Evolutionary conservation across 1,284 basidiomycete species (phyloP).

Genomic region (Hymenochaete sp.): DNA sequence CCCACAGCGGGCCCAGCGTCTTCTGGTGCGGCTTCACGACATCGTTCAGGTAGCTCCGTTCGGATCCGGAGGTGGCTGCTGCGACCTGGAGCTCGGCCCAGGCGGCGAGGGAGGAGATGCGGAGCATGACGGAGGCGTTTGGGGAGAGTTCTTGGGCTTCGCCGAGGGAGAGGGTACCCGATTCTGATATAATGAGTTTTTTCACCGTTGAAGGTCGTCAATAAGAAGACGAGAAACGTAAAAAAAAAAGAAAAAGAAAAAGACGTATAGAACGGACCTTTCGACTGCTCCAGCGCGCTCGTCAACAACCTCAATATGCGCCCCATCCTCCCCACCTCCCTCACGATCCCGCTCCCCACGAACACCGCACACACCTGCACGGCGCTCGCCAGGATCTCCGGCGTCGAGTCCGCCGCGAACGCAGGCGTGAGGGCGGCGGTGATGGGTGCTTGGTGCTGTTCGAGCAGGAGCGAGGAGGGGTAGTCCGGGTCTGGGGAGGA

Average conservation of each 20-base stretch:
- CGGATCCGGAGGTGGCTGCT: no score
- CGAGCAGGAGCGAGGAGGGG: conserved; percentile 83
- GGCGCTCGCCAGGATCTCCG: conserved; percentile 89
- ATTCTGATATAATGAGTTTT: conserved; percentile 42
- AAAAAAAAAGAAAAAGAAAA: no score
- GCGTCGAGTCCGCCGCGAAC: conserved; percentile 90
- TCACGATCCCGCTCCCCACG: conserved; percentile 92
- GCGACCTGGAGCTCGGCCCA: conserved; percentile 94
- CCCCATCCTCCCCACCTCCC: conserved; percentile 86
- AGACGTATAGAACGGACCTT: conserved; percentile 41
- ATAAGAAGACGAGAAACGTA: not conserved
- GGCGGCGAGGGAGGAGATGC: conserved; percentile 87
- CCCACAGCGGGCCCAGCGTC: conserved; percentile 79
- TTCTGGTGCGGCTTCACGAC: conserved; percentile 80
- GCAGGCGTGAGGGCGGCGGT: conserved; percentile 97
- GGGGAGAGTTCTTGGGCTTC: conserved; percentile 84
- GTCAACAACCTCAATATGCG: conserved; percentile 88
- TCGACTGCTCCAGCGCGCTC: conserved; percentile 82
- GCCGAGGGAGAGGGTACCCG: conserved; percentile 78
- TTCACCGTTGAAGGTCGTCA: not conserved
- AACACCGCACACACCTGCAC: conserved; percentile 93
- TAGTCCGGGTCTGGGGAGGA: conserved; percentile 88
- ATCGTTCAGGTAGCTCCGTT: conserved; percentile 70
- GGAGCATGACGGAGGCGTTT: conserved; percentile 91
- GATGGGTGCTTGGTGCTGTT: conserved; percentile 98